Base-by-base conservation (phyloP, 2,329 filamentous ascomycete genomes). In the Arachnopeziza araneosa region DNA sequence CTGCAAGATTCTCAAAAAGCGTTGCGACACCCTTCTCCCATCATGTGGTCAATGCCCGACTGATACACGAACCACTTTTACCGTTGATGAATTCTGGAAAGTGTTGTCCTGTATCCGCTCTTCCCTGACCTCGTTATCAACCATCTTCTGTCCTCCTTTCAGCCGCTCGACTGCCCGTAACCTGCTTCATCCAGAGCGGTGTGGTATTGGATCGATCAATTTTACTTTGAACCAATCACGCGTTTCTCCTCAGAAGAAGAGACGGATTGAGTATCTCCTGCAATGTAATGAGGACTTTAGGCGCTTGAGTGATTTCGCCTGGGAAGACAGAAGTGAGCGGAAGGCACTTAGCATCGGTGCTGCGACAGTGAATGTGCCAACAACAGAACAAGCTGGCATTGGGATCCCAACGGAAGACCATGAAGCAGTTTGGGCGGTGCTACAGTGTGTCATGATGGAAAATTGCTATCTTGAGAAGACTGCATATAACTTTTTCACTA, bases 51-150 rank as follows among this genome's bases (percentile, higher is more conserved):
- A 59, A 2, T 2, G 6, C 3, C 7, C 14, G 5, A 67, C 64
- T 65, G 63, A 44, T 63, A 68, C 52, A 50, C n/a, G 63, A 66
- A 51, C 66, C 63, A 57, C 64, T 64, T 8, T 50, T 49, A 62
- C 23, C 63, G 58, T 24, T 50, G 62, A 63, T 23, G 66, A 68
- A 52, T 65, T 63, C 36, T 68, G 66, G 66, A 68, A 66, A 52
- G 60, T 64, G 5, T 54, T 68, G n/a, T 55, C 21, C 4, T 12
- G 21, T 14, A 50, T 24, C 24, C 26, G n/a, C 8, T 24, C 10
- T 22, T 23, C 53, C 21, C 32, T 60, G 9, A 57, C 12, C 17
- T 19, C 36, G 36, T 14, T 44, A 19, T 30, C 26, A 9, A 30
- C 26, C 26, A 30, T 30, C 26, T 44, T 44, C 17, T 19, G 10